These are phyloP conservation scores for Mycosphaerella sp. DNA, from an alignment of 2,329 filamentous ascomycete genomes.

Conservation along the genomic window DNA sequence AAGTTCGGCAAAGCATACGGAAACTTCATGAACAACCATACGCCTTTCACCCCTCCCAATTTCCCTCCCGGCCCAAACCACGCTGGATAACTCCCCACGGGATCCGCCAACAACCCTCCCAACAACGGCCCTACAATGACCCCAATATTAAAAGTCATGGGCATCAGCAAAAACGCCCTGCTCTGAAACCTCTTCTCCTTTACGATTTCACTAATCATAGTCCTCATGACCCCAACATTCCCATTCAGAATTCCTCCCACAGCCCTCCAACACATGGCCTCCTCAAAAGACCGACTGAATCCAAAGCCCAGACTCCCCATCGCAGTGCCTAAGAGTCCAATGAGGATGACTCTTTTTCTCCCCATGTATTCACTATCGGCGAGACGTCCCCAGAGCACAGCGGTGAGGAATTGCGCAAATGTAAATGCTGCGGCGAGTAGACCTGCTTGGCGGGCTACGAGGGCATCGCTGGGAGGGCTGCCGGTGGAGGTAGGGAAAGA, in stretches of 20 bases:
- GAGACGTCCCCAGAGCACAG: conserved; percentile 73
- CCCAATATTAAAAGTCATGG: conserved; percentile 62
- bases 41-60: conserved; percentile 52
- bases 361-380: conserved; percentile 58
- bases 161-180: conserved; percentile 53
- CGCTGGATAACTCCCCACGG: conserved; percentile 54
- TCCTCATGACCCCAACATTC: conserved; percentile 68
- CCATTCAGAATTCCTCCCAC: conserved; percentile 65
- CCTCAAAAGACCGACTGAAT: conserved; percentile 57
- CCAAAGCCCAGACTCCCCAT: conserved; percentile 63
- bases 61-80: conserved; percentile 57
- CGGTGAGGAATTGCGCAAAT: conserved; percentile 73
- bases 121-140: conserved; percentile 47
- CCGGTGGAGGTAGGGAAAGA: conserved; percentile 50
- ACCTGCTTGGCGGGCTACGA: conserved; percentile 70
- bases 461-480: conserved; percentile 50
- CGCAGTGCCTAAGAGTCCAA: conserved; percentile 66
- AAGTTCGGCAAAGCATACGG: conserved; percentile 67
- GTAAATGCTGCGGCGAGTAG: conserved; percentile 74
- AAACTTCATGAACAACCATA: conserved; percentile 57
- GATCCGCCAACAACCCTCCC: conserved; percentile 64
- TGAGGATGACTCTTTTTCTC: conserved; percentile 69
- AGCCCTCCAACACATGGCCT: conserved; percentile 59
- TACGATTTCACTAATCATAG: conserved; percentile 67
- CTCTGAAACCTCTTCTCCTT: conserved; percentile 57